These are phyloP conservation scores for Avena sativa DNA, from an alignment of 176 grass and related monocot genomes.

Conservation along the genomic window DNA sequence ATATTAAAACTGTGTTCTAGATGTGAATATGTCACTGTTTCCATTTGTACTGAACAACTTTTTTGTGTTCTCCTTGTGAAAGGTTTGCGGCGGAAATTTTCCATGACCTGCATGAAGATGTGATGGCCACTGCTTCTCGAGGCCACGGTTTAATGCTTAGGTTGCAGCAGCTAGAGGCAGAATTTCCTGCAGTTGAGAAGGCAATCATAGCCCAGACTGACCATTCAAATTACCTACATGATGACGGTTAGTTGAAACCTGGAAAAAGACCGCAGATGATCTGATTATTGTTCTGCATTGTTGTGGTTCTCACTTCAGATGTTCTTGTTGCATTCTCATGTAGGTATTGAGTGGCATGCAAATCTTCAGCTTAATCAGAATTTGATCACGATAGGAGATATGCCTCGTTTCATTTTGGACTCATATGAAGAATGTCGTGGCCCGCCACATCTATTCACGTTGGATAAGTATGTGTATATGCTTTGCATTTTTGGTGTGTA, in stretches of 20 bases:
- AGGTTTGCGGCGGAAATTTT: constrained; percentile 99
- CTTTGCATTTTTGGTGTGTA: constrained; percentile 23
- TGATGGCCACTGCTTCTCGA: constrained; percentile 85
- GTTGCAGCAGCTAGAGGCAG: constrained; percentile 85
- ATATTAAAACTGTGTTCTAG: background rate
- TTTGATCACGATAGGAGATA: constrained; percentile 93
- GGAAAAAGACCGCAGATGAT: background rate
- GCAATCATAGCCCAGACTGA: constrained; percentile 69
- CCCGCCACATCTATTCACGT: constrained; percentile 80
- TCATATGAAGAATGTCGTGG: constrained; percentile 98
- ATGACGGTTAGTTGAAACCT: constrained; percentile 63
- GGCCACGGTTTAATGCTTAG: constrained; percentile 91
- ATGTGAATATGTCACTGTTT: constrained; percentile 6
- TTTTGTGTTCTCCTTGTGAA: constrained; percentile 11
- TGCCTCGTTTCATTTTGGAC: constrained; percentile 98
- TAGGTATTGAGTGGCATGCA: constrained; percentile 76
- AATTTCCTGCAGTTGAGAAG: constrained; percentile 83
- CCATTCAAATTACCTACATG: constrained; percentile 66
- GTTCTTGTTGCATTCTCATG: constrained; percentile 26
- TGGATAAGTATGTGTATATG: constrained; percentile 82
- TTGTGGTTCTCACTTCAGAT: constrained; percentile 16
- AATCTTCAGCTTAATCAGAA: constrained; percentile 89
- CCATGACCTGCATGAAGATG: constrained; percentile 94
- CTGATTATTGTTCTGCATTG: constrained; percentile 6
- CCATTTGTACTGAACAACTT: background rate